These are phyloP conservation scores for Amaranthus cruentus DNA, from an alignment of 148 eudicot genomes.

Conservation along the genomic window DNA sequence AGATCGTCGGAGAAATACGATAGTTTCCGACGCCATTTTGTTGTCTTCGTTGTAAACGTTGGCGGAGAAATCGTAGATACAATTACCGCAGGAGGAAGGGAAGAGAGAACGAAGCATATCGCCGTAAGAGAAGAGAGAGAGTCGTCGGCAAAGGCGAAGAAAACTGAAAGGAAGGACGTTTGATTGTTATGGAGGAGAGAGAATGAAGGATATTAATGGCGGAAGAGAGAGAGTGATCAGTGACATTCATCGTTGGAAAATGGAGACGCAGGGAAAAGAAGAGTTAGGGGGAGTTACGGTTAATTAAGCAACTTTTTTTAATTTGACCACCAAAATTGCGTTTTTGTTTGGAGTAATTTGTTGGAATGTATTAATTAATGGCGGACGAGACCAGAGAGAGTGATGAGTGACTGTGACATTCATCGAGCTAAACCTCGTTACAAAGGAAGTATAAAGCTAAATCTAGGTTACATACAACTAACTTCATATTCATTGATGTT, in stretches of 20 bases:
- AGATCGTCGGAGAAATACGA: conserved; percentile 27
- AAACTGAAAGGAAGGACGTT: neutral
- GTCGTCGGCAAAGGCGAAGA: neutral
- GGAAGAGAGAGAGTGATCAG: neutral
- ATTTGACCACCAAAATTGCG: too few species aligned
- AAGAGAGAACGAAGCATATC: conserved; percentile 21
- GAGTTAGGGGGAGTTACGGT: neutral
- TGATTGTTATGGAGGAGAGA: conserved; percentile 1
- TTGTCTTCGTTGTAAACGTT: neutral
- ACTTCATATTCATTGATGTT: too few species aligned
- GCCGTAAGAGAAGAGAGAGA: neutral
- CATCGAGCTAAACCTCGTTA: too few species aligned
- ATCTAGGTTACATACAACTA: too few species aligned
- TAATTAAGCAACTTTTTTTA: neutral
- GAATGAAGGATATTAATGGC: conserved; percentile 1
- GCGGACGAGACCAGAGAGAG: too few species aligned
- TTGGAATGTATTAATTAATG: too few species aligned
- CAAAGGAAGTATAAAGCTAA: neutral
- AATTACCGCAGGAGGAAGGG: conserved; percentile 7
- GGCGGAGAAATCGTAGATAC: neutral
- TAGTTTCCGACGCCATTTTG: conserved; percentile 10
- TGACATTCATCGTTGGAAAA: neutral
- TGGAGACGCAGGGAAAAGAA: neutral
- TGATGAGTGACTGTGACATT: too few species aligned
- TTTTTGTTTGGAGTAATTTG: neutral